Evolutionary conservation across 2,329 filamentous ascomycete species (phyloP), one percentile per base, ranked within the genome.

Genomic region (Scedosporium aurantiacum): DNA sequence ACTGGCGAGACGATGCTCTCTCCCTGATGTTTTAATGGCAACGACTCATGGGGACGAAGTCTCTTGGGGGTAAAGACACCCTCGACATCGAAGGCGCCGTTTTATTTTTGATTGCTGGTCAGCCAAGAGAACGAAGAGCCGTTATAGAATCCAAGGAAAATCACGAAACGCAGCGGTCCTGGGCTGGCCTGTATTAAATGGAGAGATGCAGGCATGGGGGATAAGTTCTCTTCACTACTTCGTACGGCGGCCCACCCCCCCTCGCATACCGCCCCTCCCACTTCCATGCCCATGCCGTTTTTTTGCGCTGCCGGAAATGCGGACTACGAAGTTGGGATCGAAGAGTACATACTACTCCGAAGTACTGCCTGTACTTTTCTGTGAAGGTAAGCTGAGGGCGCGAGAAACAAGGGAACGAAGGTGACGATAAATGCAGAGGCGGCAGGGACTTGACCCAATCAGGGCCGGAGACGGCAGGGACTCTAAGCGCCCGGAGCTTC

Each of bases 401-500:
- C 23, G 50, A 54, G 50, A 23, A 54, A 54, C 18, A 28, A 54
- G n/a, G 50, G 50, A 54, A 23, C n/a, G 21, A 47, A 54, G 12
- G 50, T 37, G 50, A 23, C 23, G 50, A 57, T 37, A 25, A 52
- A 41, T 60, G 58, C 58, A 47, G 47, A 21, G n/a, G n/a, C 47
- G 18, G 58, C 27, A 54, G 8, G 47, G 18, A 18, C 1, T 23
- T 60, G 25, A 27, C 47, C 58, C 58, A 60, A 60, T 60, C 45
- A 55, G 25, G 32, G 16, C 28, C n/a, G 32, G 12, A 23, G 58
- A 43, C 21, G 47, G n/a, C 37, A 23, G 28, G 23, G 58, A n/a
- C 58, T 55, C 45, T 60, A 60, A 60, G 58, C 58, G 58, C 58
- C 58, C 27, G 28, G 27, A 21, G 21, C 28, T 21, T n/a, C 12